Evolutionary conservation across 768 basidiomycete genomes (phyloP), one percentile per base, ranked within the genome.

Genomic region (Trametes sanguinea): DNA sequence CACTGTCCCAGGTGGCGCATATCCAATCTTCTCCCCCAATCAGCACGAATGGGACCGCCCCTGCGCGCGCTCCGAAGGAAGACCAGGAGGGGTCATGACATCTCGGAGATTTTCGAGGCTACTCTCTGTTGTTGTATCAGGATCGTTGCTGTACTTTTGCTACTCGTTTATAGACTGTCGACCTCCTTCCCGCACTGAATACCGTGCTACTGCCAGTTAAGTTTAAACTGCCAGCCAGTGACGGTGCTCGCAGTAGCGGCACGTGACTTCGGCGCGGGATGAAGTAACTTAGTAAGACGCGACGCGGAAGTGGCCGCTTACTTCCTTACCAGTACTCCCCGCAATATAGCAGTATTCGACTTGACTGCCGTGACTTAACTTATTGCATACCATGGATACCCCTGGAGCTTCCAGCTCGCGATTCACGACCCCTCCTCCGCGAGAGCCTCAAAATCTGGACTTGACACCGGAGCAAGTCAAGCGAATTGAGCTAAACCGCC

Each of bases 401-500:
- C 37, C 57, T 7, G 50, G 44, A 17, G 63, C 58, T 4, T 64
- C 63, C 1, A 40, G 54, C 35, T 64, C 63, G 16, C 58, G 63
- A 1, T 60, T 30, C 14, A 60, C 68, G 3, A 84, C 83, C 2
- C 80, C 81, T 0, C 81, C 80, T 52, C 76, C 73, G 14, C 69
- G 70, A 14, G 48, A 54, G 9, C 54, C 61, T 11, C 53, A 58
- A 32, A 67, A 56, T 32, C 27, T 68, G 1, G 66, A 71, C 56
- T 64, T 86, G 35, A 85, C 86, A 7, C 84, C 88, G 13, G 91
- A 94, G 64, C 85, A 89, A 71, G 76, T 84, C 48, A 87, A 83
- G 69, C 82, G 84, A 58, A 80, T 93, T 29, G 91, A 94, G 71
- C 80, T 93, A 45, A 92, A 94, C 68, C 83, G 92, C 55, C 76